A percentile compares a stretch with the other conserved stretches of the same genome.
phyloP scores from a whole-genome alignment of 176 grass and related monocot genomes.

The Aegilops umbellulata region DNA sequence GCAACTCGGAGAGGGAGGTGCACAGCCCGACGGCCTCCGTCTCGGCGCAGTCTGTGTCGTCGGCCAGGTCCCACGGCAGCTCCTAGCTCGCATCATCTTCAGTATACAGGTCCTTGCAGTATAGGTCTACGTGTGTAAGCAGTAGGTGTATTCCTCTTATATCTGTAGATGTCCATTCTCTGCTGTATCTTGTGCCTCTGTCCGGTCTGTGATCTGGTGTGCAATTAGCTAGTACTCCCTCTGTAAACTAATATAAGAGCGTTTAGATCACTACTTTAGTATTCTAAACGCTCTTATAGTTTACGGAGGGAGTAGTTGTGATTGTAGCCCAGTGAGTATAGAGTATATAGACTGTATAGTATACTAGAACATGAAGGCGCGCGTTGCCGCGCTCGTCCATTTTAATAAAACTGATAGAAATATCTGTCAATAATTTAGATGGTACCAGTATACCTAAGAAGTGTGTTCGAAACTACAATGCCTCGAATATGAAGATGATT shows the following conservation, averaged over 20 bases:
- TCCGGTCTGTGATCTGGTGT: not conserved
- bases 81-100: slow-evolving; percentile 37
- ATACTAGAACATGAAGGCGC: too few species aligned
- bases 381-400: too few species aligned
- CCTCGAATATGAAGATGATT: too few species aligned
- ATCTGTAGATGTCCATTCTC: not conserved
- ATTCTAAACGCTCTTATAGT: too few species aligned
- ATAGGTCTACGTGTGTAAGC: not conserved
- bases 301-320: too few species aligned
- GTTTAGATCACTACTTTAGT: too few species aligned
- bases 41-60: slow-evolving; percentile 85
- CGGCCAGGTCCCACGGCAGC: slow-evolving; percentile 60
- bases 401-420: too few species aligned
- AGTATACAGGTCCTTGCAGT: slow-evolving; percentile 38
- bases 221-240: too few species aligned
- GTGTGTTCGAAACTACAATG: too few species aligned
- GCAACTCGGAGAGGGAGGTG: slow-evolving; percentile 67
- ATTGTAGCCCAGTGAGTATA: slow-evolving; percentile 12
- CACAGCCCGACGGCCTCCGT: slow-evolving; percentile 87
- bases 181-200: not conserved
- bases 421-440: too few species aligned
- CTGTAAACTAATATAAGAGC: too few species aligned
- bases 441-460: too few species aligned
- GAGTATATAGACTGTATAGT: not conserved
- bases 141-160: not conserved